phyloP scores from a whole-genome alignment of 495 filamentous ascomycete species.

The Lichina pygmaea region DNA sequence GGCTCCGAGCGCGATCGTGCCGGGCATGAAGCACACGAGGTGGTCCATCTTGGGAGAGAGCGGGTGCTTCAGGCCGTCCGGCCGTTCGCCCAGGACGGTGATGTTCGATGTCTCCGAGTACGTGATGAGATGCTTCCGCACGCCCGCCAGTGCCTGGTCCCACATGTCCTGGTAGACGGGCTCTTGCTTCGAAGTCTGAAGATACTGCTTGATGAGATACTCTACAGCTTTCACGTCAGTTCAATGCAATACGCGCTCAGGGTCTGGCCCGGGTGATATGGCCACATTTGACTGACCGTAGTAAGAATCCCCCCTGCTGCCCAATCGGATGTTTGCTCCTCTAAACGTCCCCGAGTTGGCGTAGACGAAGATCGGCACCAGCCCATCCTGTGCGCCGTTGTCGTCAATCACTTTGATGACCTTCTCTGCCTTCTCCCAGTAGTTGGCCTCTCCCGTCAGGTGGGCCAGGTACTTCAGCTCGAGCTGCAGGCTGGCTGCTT shows the following conservation, averaged over 20 bases:
- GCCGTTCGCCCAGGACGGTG: slow-evolving; percentile 70
- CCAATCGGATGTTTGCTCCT: slow-evolving; percentile 67
- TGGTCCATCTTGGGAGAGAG: slow-evolving; percentile 92
- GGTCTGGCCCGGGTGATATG: background rate
- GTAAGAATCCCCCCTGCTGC: slow-evolving; percentile 84
- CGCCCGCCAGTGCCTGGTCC: slow-evolving; percentile 58
- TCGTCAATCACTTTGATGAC: slow-evolving; percentile 76
- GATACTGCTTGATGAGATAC: slow-evolving; percentile 89
- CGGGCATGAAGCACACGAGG: slow-evolving; percentile 90
- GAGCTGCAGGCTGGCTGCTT: slow-evolving; percentile 74
- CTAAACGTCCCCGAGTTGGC: slow-evolving; percentile 53
- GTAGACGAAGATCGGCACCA: slow-evolving; percentile 76
- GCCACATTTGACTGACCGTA: slow-evolving; percentile 52
- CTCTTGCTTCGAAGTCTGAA: slow-evolving; percentile 74
- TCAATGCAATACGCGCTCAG: slow-evolving; percentile 3
- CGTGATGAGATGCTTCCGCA: slow-evolving; percentile 74
- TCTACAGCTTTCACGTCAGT: slow-evolving; percentile 17
- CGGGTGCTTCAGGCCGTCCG: slow-evolving; percentile 32
- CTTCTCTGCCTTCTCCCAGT: slow-evolving; percentile 74
- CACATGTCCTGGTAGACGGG: slow-evolving; percentile 77
- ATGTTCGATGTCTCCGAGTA: slow-evolving; percentile 59
- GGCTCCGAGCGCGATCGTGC: slow-evolving; percentile 71
- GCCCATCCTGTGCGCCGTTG: slow-evolving; percentile 48
- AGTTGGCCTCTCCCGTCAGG: slow-evolving; percentile 72
- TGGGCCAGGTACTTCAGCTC: slow-evolving; percentile 96